Conservation (phyloP, 2,329 filamentous ascomycete species). For the Alternaria sp. region DNA sequence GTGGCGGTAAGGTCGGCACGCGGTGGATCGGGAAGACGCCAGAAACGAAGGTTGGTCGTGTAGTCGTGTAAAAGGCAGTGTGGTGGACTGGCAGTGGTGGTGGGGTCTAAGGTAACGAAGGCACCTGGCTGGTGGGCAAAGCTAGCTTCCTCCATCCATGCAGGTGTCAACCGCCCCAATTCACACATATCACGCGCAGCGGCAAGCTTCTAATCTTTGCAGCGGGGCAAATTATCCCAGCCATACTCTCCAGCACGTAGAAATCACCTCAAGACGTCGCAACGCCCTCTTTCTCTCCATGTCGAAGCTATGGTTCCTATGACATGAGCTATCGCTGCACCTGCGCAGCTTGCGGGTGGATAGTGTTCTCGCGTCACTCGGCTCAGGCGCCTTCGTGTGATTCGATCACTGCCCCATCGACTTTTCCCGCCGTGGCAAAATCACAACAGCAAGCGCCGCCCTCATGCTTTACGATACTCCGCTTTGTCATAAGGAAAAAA, state of each 20-base stretch:
- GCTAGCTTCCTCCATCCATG: slow-evolving; percentile 7
- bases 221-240: background rate
- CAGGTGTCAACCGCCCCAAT: slow-evolving; percentile 4
- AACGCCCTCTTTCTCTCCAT: background rate
- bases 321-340: slow-evolving; percentile 13
- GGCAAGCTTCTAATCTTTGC: background rate
- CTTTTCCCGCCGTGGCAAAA: slow-evolving; percentile 12
- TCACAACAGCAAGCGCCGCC: slow-evolving; percentile 6
- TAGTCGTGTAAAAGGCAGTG: background rate
- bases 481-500: background rate
- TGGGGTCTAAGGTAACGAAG: slow-evolving; percentile 13
- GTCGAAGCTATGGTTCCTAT: background rate
- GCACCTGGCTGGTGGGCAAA: slow-evolving; percentile 10
- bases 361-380: slow-evolving; percentile 14
- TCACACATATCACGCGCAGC: background rate
- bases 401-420: slow-evolving; percentile 7
- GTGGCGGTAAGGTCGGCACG: background rate
- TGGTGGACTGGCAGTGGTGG: slow-evolving; percentile 5
- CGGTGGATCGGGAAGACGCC: background rate
- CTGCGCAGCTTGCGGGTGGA: background rate
- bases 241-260: background rate
- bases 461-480: background rate
- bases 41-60: background rate
- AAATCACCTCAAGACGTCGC: background rate
- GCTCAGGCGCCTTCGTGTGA: slow-evolving; percentile 8